Evolutionary conservation across 768 basidiomycete species (phyloP), one percentile per base, ranked within the genome.

Genomic region (Mycena polygramma): DNA sequence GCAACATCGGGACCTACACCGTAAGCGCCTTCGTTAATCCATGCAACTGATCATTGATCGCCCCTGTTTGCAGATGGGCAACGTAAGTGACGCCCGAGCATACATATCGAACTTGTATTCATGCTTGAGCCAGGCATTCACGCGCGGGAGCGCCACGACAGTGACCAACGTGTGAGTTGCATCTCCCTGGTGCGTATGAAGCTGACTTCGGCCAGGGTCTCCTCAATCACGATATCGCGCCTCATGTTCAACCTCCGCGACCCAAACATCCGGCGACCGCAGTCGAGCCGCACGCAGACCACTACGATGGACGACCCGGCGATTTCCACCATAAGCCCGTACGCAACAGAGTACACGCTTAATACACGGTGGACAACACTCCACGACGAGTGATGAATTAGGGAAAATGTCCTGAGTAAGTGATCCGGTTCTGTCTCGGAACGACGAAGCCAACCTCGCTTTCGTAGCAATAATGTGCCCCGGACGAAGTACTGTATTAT

Each of bases 181-280:
- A 26, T 14, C 22, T 2, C 13, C 24, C 57, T 4, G 37, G 7
- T 15, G 15, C 5, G 19, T 22, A 7, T n/a, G 10, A 2, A 1
- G 10, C 49, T 24, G 15, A 24, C 3, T n/a, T n/a, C 10, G n/a
- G 2, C 3, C 57, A 83, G 82, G 22, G 77, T 81, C 15, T 82
- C 84, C 8, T 81, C 81, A 0, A 71, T 82, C 48, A 77, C 83
- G 78, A 81, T 83, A 20, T 80, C 84, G 4, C 78, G 83, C 11
- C 75, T 84, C 19, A 81, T 83, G 79, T 77, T 85, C 51, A 85
- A 84, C 72, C 71, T 85, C 22, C 81, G 83, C n/a, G 78, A 82
- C 64, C 83, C 82, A 26, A 20, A 15, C 10, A 35, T 53, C 30
- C 63, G 63, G 4, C 26, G 30, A 0, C 63, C 63, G 43, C 53